phyloP scores from a whole-genome alignment of 2,329 filamentous ascomycete genomes.

The Paecilomyces formosus region DNA sequence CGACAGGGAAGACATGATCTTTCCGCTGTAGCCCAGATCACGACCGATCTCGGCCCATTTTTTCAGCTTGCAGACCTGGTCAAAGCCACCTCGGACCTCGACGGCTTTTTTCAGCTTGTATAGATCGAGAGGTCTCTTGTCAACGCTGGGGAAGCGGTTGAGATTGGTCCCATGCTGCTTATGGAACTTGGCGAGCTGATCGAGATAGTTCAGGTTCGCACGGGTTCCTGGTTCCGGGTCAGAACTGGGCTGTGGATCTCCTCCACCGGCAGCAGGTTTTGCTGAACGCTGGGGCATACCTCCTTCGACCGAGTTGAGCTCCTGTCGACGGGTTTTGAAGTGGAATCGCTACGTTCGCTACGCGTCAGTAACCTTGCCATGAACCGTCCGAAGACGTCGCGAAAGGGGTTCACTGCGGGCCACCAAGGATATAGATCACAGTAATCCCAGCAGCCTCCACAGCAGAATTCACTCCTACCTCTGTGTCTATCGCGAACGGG shows the following conservation, averaged over 20 bases:
- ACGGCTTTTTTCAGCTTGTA: slow-evolving; percentile 97
- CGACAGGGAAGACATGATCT: slow-evolving; percentile 98
- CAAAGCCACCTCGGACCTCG: slow-evolving; percentile 87
- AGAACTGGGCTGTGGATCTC: slow-evolving; percentile 26
- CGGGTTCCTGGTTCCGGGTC: slow-evolving; percentile 63
- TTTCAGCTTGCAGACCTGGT: slow-evolving; percentile 93
- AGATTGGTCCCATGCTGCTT: slow-evolving; percentile 92
- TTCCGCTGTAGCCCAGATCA: slow-evolving; percentile 94
- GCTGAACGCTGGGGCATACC: slow-evolving; percentile 49
- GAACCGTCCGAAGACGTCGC: background rate
- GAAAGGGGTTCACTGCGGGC: background rate
- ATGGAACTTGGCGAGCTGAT: slow-evolving; percentile 92
- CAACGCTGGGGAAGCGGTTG: slow-evolving; percentile 89
- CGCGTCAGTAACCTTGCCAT: slow-evolving; percentile 7
- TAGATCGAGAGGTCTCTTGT: slow-evolving; percentile 92
- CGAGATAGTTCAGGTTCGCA: slow-evolving; percentile 91
- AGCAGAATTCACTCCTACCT: slow-evolving; percentile 53
- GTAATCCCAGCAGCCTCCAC: background rate
- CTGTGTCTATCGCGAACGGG: slow-evolving; percentile 90
- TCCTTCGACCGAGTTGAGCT: slow-evolving; percentile 96
- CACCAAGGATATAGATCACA: background rate
- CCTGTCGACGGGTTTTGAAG: slow-evolving; percentile 91
- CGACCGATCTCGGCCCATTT: slow-evolving; percentile 99
- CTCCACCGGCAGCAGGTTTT: slow-evolving; percentile 18
- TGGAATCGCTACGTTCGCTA: slow-evolving; percentile 69